Percentiles rank a stretch among this genome's conserved stretches.
Conservation (phyloP, 768 basidiomycete species). For the Candolleomyces eurysporus region DNA sequence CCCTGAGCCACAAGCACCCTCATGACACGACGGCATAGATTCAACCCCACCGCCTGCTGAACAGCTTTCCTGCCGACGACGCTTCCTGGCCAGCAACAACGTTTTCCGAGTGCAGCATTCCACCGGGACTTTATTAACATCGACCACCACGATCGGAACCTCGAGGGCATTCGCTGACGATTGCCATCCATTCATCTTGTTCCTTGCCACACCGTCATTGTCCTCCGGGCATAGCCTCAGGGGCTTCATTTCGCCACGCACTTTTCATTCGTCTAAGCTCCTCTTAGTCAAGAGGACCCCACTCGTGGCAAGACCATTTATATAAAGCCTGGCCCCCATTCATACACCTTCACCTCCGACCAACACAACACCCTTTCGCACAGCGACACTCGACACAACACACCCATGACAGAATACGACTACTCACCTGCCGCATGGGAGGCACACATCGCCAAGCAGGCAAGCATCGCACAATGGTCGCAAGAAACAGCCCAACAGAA, state of each 20-base stretch:
- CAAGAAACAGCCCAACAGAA: not conserved
- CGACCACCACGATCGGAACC: too few species aligned
- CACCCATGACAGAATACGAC: slow-evolving; percentile 10
- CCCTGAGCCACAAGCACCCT: not conserved
- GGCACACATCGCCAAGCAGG: slow-evolving; percentile 7
- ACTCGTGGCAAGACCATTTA: not conserved
- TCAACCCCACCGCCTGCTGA: not conserved
- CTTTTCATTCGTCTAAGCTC: not conserved
- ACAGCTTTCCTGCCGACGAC: not conserved
- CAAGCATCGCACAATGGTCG: slow-evolving; percentile 9
- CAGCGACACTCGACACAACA: not conserved
- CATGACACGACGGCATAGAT: not conserved
- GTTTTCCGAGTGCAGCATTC: too few species aligned
- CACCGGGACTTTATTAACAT: too few species aligned
- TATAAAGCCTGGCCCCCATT: not conserved
- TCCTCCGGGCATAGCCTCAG: too few species aligned
- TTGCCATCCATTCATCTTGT: too few species aligned
- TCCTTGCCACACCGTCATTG: too few species aligned
- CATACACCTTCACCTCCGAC: not conserved
- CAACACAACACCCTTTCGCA: not conserved
- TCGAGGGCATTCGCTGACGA: too few species aligned
- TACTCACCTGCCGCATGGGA: slow-evolving; percentile 9
- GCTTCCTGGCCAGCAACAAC: too few species aligned
- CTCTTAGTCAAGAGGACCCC: not conserved
- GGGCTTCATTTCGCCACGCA: too few species aligned